Conservation (phyloP, 208 protist genomes). For the Crithidia thermophila region DNA sequence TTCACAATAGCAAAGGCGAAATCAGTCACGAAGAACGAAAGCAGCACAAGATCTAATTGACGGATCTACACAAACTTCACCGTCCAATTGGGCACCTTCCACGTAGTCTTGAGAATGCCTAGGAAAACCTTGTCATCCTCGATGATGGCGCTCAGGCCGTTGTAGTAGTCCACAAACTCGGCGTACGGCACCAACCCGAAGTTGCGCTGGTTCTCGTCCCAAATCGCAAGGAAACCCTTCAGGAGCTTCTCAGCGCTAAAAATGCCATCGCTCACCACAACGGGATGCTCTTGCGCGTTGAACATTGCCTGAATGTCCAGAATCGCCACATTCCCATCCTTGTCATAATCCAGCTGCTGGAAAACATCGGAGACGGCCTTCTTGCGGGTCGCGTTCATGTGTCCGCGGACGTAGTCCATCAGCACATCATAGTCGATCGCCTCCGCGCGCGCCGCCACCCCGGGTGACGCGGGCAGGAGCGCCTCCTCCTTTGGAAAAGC, state of each 20-base stretch:
- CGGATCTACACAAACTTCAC: constrained; percentile 24
- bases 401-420: constrained; percentile 83
- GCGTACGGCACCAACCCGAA: constrained; percentile 82
- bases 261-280: constrained; percentile 71
- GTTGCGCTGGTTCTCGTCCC: constrained; percentile 81
- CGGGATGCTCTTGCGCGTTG: constrained; percentile 84
- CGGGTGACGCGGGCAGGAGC: constrained; percentile 1
- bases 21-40: not conserved
- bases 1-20: constrained; percentile 5
- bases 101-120: constrained; percentile 78
- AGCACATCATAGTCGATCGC: constrained; percentile 87
- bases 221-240: constrained; percentile 83
- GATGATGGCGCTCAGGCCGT: constrained; percentile 88
- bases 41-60: not conserved
- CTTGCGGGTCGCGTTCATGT: constrained; percentile 85
- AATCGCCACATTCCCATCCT: constrained; percentile 75
- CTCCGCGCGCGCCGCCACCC: constrained; percentile 17
- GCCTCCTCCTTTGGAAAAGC: constrained; percentile 77
- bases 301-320: constrained; percentile 80
- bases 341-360: constrained; percentile 81
- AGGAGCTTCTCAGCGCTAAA: constrained; percentile 82
- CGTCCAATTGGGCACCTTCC: constrained; percentile 79
- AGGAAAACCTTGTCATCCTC: constrained; percentile 85
- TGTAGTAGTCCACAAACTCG: constrained; percentile 94
- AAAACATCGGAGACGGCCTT: constrained; percentile 80